A percentile compares a stretch with the other conserved stretches of the same genome.
Evolutionary conservation across 2,329 filamentous ascomycete species (phyloP).

Genomic region (Sporothrix protearum): DNA sequence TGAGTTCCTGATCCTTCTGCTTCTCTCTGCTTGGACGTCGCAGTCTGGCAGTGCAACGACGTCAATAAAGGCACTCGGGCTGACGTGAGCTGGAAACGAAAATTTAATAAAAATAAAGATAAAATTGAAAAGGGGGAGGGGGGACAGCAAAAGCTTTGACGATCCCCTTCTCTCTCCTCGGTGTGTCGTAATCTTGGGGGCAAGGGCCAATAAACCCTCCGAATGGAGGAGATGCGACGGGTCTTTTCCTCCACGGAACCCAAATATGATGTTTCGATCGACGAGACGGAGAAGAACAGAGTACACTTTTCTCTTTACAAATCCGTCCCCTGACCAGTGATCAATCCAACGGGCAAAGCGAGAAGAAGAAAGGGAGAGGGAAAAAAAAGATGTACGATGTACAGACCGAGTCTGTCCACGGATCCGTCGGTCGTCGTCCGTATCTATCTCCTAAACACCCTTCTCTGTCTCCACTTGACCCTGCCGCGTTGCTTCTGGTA

Average conservation of each 20-base stretch:
- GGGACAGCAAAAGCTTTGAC: background rate
- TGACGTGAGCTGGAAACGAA: background rate
- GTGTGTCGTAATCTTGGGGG: background rate
- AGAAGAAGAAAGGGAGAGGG: background rate
- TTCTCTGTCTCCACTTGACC: background rate
- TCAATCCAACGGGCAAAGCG: background rate
- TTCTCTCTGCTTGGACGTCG: background rate
- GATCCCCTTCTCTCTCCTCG: background rate
- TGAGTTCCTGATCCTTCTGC: background rate
- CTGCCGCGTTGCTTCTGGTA: background rate
- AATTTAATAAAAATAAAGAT: no score
- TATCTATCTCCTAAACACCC: background rate
- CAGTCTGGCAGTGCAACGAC: background rate
- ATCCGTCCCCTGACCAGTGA: background rate
- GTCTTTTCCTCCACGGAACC: background rate
- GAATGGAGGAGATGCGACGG: background rate
- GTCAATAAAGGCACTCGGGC: background rate
- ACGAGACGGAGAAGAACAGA: background rate
- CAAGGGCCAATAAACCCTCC: slow-evolving; percentile 10
- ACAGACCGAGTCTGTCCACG: background rate
- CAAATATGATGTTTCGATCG: background rate
- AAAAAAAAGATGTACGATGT: no score
- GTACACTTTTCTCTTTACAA: no score
- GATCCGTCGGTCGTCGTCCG: background rate
- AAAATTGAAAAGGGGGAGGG: background rate